Conservation (phyloP, 2,329 filamentous ascomycete species). For the Sclerotinia borealis region DNA sequence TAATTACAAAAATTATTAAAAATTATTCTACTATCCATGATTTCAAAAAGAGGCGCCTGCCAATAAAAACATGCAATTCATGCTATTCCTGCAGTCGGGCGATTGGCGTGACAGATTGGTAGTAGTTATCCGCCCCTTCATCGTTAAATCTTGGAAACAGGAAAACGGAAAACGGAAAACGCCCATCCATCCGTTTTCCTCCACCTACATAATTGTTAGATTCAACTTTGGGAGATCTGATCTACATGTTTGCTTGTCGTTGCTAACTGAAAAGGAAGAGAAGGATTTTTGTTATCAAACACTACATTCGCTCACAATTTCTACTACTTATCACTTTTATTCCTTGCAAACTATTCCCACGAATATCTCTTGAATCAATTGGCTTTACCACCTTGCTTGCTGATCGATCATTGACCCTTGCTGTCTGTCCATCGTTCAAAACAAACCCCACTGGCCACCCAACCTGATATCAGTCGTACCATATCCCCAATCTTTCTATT, state of each 20-base stretch:
- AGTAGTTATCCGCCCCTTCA: not conserved
- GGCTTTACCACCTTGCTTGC: conserved; percentile 4
- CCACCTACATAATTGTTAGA: not conserved
- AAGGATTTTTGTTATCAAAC: not conserved
- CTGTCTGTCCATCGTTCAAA: not conserved
- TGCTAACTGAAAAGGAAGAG: not conserved
- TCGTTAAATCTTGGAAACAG: conserved; percentile 1
- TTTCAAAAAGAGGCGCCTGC: not conserved
- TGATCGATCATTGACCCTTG: not conserved
- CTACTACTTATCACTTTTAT: not conserved
- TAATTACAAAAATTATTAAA: not conserved
- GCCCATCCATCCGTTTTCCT: too few relatives aligned
- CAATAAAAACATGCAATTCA: not conserved
- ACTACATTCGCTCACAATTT: not conserved
- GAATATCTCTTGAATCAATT: not conserved
- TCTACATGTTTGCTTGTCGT: not conserved
- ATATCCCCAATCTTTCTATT: not conserved
- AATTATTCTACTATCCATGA: not conserved
- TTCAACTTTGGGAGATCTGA: not conserved
- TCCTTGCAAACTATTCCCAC: not conserved
- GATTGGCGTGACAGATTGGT: not conserved
- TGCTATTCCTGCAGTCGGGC: conserved; percentile 1
- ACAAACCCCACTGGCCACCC: not conserved
- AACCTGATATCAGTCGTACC: not conserved
- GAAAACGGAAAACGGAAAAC: too few relatives aligned